Evolutionary conservation across 352 stramenopile genomes (phyloP).

Genomic region (Phytophthora sojae): DNA sequence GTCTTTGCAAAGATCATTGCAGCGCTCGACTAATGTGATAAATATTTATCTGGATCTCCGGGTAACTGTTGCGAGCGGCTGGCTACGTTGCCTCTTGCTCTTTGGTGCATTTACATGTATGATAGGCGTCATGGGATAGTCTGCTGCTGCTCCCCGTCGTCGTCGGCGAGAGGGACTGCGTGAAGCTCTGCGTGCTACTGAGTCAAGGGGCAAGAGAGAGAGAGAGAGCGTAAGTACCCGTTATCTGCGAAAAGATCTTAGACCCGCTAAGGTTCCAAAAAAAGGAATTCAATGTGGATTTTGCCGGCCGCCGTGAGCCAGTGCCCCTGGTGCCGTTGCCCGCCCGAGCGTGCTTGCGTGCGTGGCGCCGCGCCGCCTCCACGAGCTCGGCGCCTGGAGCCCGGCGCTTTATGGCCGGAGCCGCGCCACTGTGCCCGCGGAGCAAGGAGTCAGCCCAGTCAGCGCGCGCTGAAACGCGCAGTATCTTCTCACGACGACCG

Average conservation of each 20-base stretch:
- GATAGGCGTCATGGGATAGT: background rate
- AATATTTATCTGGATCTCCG: background rate
- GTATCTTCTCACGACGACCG: constrained; percentile 27
- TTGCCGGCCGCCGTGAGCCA: constrained; percentile 10
- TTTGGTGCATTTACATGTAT: background rate
- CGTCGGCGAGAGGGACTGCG: background rate
- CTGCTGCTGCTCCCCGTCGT: background rate
- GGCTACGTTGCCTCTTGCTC: background rate
- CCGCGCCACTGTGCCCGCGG: background rate
- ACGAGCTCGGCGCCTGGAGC: background rate
- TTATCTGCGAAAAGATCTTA: constrained; percentile 16
- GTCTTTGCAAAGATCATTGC: constrained; percentile 13
- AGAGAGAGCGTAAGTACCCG: background rate
- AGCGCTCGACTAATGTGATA: constrained; percentile 15
- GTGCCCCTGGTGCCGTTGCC: constrained; percentile 1
- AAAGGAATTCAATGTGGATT: constrained; percentile 15
- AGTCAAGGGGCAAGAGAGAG: background rate
- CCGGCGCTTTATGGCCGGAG: background rate
- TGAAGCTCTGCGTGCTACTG: background rate
- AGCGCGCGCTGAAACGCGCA: constrained; percentile 14
- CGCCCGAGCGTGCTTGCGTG: background rate
- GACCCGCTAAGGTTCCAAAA: constrained; percentile 25
- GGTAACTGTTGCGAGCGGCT: constrained; percentile 19
- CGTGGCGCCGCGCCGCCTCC: background rate
- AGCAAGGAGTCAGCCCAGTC: constrained; percentile 1